Evolutionary conservation across 2,329 filamentous ascomycete species (phyloP).

Genomic region (Didymella exigua): DNA sequence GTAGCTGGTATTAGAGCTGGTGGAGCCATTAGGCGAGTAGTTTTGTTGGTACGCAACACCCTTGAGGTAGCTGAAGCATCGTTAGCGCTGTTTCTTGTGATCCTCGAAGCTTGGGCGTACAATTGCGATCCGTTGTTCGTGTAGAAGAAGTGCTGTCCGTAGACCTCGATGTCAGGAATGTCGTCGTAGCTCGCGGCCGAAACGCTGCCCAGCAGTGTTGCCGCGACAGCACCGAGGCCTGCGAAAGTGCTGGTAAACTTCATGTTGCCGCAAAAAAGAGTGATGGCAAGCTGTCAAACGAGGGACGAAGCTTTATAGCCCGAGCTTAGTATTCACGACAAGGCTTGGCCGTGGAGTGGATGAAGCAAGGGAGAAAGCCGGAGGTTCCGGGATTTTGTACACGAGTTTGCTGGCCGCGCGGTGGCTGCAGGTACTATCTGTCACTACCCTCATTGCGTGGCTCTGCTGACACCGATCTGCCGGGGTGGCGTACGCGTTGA

Average conservation of each 20-base stretch:
- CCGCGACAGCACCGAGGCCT: conserved; percentile 13
- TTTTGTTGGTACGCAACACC: conserved; percentile 89
- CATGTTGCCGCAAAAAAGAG: conserved; percentile 16
- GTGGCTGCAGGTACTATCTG: conserved; percentile 16
- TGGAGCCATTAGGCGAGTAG: conserved; percentile 37
- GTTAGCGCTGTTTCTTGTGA: not conserved
- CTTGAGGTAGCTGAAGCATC: conserved; percentile 70
- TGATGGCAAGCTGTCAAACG: conserved; percentile 7
- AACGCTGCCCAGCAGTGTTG: conserved; percentile 23
- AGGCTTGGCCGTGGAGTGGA: conserved; percentile 11
- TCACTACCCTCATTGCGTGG: conserved; percentile 16
- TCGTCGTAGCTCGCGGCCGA: conserved; percentile 39
- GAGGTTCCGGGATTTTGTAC: conserved; percentile 16
- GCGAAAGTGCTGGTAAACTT: conserved; percentile 5
- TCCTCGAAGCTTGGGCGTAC: conserved; percentile 19
- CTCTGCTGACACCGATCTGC: conserved; percentile 17
- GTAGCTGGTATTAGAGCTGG: conserved; percentile 60
- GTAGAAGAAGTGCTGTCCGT: conserved; percentile 90
- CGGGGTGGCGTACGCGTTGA: conserved; percentile 14
- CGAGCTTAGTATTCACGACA: conserved; percentile 12
- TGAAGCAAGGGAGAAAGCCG: conserved; percentile 11
- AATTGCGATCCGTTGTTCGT: conserved; percentile 79
- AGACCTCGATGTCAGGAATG: conserved; percentile 41
- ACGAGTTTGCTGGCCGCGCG: conserved; percentile 14
- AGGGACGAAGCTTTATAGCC: conserved; percentile 18